These are phyloP conservation scores for Neoboletus subvelutipes DNA, from an alignment of 768 basidiomycete species.

Conservation along the genomic window DNA sequence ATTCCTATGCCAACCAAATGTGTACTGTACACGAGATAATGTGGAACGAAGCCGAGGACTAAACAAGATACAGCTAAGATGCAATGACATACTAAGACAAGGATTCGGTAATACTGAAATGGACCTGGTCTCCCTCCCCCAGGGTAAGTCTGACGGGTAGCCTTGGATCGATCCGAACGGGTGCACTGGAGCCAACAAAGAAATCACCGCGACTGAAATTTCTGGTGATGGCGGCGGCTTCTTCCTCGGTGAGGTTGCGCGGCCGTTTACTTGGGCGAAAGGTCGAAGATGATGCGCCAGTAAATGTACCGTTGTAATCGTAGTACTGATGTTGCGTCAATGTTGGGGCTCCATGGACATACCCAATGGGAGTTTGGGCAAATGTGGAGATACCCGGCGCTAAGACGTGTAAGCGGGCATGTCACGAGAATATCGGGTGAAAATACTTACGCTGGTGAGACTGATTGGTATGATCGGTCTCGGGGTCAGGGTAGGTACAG, in stretches of 20 bases:
- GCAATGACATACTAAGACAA: conserved; percentile 34
- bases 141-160: conserved; percentile 76
- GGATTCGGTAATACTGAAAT: conserved; percentile 56
- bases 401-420: conserved; percentile 14
- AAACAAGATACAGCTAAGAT: conserved; percentile 22
- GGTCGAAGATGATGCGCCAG: conserved; percentile 68
- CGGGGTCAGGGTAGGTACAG: conserved; percentile 80
- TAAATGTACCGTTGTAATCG: conserved; percentile 70
- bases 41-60: conserved; percentile 7
- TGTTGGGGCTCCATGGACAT: conserved; percentile 42
- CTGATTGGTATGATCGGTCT: conserved; percentile 47
- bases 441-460: conserved; percentile 28
- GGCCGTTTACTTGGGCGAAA: conserved; percentile 82
- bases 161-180: conserved; percentile 80
- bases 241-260: conserved; percentile 78
- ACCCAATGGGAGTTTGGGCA: conserved; percentile 39
- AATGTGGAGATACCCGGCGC: conserved; percentile 39
- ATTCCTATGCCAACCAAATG: conserved; percentile 12
- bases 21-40: conserved; percentile 24
- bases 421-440: conserved; percentile 1
- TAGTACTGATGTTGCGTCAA: conserved; percentile 66
- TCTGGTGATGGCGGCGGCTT: conserved; percentile 79
- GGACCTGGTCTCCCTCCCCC: conserved; percentile 81
- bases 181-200: conserved; percentile 76
- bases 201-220: conserved; percentile 82